A percentile compares a stretch with the other conserved stretches of the same genome.
These are phyloP conservation scores for Ceratobasidium sp. DNA, from an alignment of 1,284 basidiomycete species.

Conservation along the genomic window DNA sequence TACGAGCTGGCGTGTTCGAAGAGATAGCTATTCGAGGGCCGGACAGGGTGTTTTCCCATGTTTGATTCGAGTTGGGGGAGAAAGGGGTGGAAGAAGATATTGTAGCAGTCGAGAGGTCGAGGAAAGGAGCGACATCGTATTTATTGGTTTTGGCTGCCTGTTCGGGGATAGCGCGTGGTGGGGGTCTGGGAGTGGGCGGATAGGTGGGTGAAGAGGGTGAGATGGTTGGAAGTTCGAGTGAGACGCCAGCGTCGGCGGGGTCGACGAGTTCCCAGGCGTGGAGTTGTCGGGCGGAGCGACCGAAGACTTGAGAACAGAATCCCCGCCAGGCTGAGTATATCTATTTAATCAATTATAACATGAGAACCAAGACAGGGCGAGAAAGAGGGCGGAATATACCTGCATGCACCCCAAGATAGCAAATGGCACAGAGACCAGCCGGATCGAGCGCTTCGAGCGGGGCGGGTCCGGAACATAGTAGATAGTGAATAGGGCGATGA, in stretches of 20 bases:
- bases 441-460: slow-evolving; percentile 54
- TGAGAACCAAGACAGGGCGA: not conserved
- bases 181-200: not conserved
- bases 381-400: slow-evolving; percentile 21
- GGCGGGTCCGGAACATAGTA: slow-evolving; percentile 52
- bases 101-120: not conserved
- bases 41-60: not conserved
- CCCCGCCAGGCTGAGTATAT: slow-evolving; percentile 57
- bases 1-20: not conserved
- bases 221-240: slow-evolving; percentile 14
- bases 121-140: slow-evolving; percentile 29
- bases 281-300: slow-evolving; percentile 55
- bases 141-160: slow-evolving; percentile 23
- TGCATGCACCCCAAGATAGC: slow-evolving; percentile 55
- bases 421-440: slow-evolving; percentile 55
- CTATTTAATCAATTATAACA: not conserved
- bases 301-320: slow-evolving; percentile 57
- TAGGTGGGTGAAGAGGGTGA: not conserved
- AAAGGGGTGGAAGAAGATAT: not conserved
- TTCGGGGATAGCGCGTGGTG: slow-evolving; percentile 8
- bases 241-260: slow-evolving; percentile 45
- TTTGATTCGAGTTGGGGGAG: slow-evolving; percentile 4
- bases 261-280: slow-evolving; percentile 55
- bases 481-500: slow-evolving; percentile 53
- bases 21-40: slow-evolving; percentile 22